Evolutionary conservation across 148 eudicot genomes (phyloP).

Genomic region (Vaccinium myrtillus): DNA sequence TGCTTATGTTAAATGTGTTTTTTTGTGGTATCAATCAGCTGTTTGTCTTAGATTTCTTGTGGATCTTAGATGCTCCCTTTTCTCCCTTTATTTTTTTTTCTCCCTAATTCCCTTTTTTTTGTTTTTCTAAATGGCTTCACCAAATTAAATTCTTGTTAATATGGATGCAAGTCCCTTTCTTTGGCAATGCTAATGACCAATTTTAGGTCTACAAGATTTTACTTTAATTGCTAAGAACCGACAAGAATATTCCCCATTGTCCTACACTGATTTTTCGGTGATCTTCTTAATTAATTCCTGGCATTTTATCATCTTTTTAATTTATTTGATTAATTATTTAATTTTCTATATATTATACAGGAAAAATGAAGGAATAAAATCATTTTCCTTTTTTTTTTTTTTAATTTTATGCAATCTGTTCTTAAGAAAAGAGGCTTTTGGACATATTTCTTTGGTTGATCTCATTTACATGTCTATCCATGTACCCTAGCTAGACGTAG

Average conservation of each 20-base stretch:
- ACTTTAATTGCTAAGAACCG: neutral
- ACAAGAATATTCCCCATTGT: neutral
- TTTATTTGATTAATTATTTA: no score
- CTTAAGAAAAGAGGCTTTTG: neutral
- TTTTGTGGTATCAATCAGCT: conserved; percentile 3
- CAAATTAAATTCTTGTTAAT: neutral
- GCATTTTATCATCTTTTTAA: neutral
- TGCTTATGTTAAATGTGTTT: neutral
- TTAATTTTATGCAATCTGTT: neutral
- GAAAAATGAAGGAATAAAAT: neutral
- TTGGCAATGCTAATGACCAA: neutral
- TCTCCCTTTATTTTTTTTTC: neutral
- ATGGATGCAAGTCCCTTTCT: conserved; percentile 1
- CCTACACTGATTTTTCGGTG: neutral
- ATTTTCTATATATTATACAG: neutral
- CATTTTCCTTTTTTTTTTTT: neutral
- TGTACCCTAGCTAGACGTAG: neutral
- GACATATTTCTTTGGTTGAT: neutral
- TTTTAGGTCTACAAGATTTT: neutral
- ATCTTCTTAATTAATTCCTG: neutral
- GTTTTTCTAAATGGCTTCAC: neutral
- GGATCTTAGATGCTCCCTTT: neutral
- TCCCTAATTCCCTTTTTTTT: neutral
- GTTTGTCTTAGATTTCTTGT: neutral
- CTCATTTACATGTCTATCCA: neutral